These are phyloP conservation scores for Claviceps monticola DNA, from an alignment of 2,329 filamentous ascomycete genomes.

Conservation along the genomic window DNA sequence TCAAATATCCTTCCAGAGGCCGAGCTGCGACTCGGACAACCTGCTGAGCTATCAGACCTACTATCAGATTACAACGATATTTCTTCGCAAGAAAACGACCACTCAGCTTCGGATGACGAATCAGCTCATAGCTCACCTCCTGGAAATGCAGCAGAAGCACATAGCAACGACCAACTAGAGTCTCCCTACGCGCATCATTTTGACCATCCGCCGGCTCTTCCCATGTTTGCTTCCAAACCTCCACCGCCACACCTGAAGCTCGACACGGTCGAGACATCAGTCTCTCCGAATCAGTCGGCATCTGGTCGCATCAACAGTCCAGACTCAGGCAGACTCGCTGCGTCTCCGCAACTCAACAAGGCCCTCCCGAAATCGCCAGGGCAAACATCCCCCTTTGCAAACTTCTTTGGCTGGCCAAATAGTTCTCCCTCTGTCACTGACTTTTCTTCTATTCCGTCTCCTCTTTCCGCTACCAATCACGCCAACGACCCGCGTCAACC, in stretches of 20 bases:
- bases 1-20: constrained; percentile 25
- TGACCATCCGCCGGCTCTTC: constrained; percentile 29
- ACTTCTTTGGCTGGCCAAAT: constrained; percentile 39
- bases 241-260: constrained; percentile 40
- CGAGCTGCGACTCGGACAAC: constrained; percentile 27
- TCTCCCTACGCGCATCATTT: constrained; percentile 20
- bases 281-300: constrained; percentile 13
- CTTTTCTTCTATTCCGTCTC: constrained; percentile 40
- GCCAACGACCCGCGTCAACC: constrained; percentile 18
- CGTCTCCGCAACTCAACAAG: constrained; percentile 34
- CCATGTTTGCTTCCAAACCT: constrained; percentile 35
- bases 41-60: constrained; percentile 28
- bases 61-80: constrained; percentile 31
- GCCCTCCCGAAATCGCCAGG: constrained; percentile 40
- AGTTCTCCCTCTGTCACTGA: constrained; percentile 34
- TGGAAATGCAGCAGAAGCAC: constrained; percentile 13
- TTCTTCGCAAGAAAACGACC: constrained; percentile 22
- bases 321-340: constrained; percentile 13
- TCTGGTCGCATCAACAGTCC: constrained; percentile 15
- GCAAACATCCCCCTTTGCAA: constrained; percentile 33
- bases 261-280: constrained; percentile 24
- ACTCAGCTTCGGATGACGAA: constrained; percentile 11
- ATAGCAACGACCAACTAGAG: constrained; percentile 15
- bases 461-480: constrained; percentile 29
- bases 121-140: constrained; percentile 13